Evolutionary conservation across 2,329 filamentous ascomycete genomes (phyloP), one percentile per base, ranked within the genome.

Genomic region (Mariannaea elegans): DNA sequence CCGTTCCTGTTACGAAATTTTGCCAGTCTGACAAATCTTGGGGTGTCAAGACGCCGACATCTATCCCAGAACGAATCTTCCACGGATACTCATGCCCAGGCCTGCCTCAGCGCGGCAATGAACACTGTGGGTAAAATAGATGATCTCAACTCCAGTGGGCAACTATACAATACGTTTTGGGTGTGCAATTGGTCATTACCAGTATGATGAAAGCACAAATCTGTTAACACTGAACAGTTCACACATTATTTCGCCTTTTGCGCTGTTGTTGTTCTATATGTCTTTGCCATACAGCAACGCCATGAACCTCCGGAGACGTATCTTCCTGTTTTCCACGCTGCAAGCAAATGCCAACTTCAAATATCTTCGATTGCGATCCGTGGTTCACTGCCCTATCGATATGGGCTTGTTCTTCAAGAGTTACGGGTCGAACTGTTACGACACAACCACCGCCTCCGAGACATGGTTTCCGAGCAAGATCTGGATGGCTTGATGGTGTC

Each of bases 241-340:
- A 46, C 49, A 1, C 77, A 78, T 21, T 82, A 82, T 53, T 79
- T 78, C 51, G 78, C 75, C 1, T 82, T 81, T 42, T 80, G 72
- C 12, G 80, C 80, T 0, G 76, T 79, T 3, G 77, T 80, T 1
- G 73, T 81, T 1, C 67, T 82, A 2, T 82, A 82, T 55, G 75
- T 82, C 4, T 79, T 78, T 39, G 74, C 75, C 4, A 81, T 82
- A 9, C 79, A 80, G 39, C 69, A 76, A 29, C 62, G 73, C 1
- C 62, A 69, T 4, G 59, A 66, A 3, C 63, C 69, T 3, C 61
- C 69, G 31, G 68, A 72, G 23, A 67, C 64, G 2, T 75, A 74
- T 56, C 59, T 68, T 4, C 52, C 56, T 0, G 74, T 76, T 24
- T 75, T 81, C 16, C 61, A 71, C 13, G 75, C 75, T 1, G 80